These are phyloP conservation scores for Obba rivulosa DNA, from an alignment of 768 basidiomycete genomes.

Conservation along the genomic window DNA sequence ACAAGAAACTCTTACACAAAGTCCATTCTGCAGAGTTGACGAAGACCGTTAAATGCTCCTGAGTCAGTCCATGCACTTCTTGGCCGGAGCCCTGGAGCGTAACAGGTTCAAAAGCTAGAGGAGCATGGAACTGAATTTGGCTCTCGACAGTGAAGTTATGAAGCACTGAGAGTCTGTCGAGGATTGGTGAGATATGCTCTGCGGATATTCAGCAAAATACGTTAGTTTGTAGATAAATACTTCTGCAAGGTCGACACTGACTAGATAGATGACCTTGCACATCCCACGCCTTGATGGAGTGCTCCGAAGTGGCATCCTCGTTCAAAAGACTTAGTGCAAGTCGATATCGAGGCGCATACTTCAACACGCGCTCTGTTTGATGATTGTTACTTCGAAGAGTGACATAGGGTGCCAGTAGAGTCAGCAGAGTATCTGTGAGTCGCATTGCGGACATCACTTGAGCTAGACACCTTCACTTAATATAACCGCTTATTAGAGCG, in stretches of 20 bases:
- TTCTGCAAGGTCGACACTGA: slow-evolving; percentile 29
- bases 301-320: slow-evolving; percentile 74
- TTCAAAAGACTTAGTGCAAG: slow-evolving; percentile 92
- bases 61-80: slow-evolving; percentile 52
- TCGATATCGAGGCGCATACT: slow-evolving; percentile 78
- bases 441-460: background rate
- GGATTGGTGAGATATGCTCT: slow-evolving; percentile 70
- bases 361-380: slow-evolving; percentile 48
- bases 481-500: background rate
- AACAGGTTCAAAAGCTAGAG: slow-evolving; percentile 72
- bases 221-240: background rate
- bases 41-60: slow-evolving; percentile 87
- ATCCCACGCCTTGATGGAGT: slow-evolving; percentile 65
- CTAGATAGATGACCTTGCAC: slow-evolving; percentile 57
- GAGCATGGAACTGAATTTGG: slow-evolving; percentile 89
- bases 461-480: background rate
- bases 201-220: slow-evolving; percentile 1
- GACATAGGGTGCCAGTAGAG: slow-evolving; percentile 38
- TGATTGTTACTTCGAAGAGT: slow-evolving; percentile 32
- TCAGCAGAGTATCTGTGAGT: slow-evolving; percentile 28
- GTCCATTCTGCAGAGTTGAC: slow-evolving; percentile 97
- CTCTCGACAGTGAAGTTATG: slow-evolving; percentile 95
- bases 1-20: slow-evolving; percentile 49
- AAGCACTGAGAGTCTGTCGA: slow-evolving; percentile 52
- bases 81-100: slow-evolving; percentile 27